phyloP scores from a whole-genome alignment of 2,329 filamentous ascomycete species.

The Dryadomyces sulphureus region DNA sequence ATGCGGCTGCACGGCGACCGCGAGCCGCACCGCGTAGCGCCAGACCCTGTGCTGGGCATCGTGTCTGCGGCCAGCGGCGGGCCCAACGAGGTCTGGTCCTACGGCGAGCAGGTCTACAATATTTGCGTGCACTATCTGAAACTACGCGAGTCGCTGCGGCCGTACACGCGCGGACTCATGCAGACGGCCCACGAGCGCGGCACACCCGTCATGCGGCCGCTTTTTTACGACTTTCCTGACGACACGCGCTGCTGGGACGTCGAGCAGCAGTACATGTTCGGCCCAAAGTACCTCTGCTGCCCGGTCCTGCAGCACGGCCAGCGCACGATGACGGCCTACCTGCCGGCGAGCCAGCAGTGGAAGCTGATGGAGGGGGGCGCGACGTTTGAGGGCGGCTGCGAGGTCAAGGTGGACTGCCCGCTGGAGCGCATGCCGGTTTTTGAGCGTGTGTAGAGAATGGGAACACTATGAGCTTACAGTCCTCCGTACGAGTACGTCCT shows the following conservation, averaged over 20 bases:
- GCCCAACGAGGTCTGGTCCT: conserved; percentile 51
- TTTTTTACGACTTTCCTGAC: conserved; percentile 49
- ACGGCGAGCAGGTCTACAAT: conserved; percentile 42
- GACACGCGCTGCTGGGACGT: conserved; percentile 40
- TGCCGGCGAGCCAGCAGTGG: conserved; percentile 23
- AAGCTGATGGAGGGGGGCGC: background rate
- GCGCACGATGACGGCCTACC: conserved; percentile 30
- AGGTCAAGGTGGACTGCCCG: conserved; percentile 2
- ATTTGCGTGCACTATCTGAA: conserved; percentile 45
- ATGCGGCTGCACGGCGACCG: conserved; percentile 54
- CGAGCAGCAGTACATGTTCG: conserved; percentile 50
- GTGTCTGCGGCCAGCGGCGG: conserved; percentile 33
- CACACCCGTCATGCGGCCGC: conserved; percentile 43
- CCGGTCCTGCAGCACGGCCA: conserved; percentile 38
- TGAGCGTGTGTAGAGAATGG: background rate
- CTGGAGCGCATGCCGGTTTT: conserved; percentile 6
- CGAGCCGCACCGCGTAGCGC: conserved; percentile 34
- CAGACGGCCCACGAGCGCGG: conserved; percentile 43
- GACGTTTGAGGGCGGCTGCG: conserved; percentile 3
- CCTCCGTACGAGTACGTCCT: no score
- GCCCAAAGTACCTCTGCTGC: conserved; percentile 39
- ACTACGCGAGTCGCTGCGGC: conserved; percentile 41
- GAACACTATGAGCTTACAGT: background rate
- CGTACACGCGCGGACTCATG: conserved; percentile 45
- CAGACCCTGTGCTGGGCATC: conserved; percentile 19